A percentile compares a stretch with the other conserved stretches of the same genome.
Conservation (phyloP, 106 monocot species). For the Platanthera zijinensis region DNA sequence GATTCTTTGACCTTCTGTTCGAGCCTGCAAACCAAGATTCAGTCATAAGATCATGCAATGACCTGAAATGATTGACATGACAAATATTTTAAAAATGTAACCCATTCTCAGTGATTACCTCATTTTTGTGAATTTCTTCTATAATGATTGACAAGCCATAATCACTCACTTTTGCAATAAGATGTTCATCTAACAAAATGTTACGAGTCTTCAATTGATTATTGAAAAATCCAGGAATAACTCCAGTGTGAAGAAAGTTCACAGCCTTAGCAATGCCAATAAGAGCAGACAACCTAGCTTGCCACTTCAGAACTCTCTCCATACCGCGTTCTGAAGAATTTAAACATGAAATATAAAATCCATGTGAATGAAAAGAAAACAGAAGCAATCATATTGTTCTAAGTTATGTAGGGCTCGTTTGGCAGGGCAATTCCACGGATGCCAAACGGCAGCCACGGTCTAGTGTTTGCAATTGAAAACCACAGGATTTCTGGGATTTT, state of each 20-base stretch:
- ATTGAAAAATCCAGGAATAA: slow-evolving; percentile 84
- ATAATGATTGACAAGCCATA: slow-evolving; percentile 90
- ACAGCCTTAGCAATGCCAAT: slow-evolving; percentile 78
- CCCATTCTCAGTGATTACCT: slow-evolving; percentile 22
- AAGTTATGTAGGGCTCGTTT: not conserved
- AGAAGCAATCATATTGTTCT: not conserved
- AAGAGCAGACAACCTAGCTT: slow-evolving; percentile 59
- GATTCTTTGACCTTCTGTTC: slow-evolving; percentile 33
- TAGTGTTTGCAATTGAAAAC: too few relatives aligned
- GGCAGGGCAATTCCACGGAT: too few relatives aligned
- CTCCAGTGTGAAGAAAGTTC: slow-evolving; percentile 82
- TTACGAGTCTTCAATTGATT: slow-evolving; percentile 59
- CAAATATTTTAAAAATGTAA: too few relatives aligned
- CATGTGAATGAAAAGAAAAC: not conserved
- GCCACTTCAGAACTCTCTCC: slow-evolving; percentile 72
- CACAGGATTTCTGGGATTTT: too few relatives aligned
- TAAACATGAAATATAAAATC: slow-evolving; percentile 7
- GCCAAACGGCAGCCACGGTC: too few relatives aligned
- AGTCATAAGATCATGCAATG: not conserved
- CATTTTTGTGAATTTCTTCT: slow-evolving; percentile 72
- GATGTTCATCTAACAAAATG: slow-evolving; percentile 85
- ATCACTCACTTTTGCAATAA: slow-evolving; percentile 75
- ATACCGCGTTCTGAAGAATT: slow-evolving; percentile 35
- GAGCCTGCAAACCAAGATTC: slow-evolving; percentile 30
- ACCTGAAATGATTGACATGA: too few relatives aligned